Evolutionary conservation across 2,329 filamentous ascomycete genomes (phyloP).

Genomic region (Xylariaceae sp.): DNA sequence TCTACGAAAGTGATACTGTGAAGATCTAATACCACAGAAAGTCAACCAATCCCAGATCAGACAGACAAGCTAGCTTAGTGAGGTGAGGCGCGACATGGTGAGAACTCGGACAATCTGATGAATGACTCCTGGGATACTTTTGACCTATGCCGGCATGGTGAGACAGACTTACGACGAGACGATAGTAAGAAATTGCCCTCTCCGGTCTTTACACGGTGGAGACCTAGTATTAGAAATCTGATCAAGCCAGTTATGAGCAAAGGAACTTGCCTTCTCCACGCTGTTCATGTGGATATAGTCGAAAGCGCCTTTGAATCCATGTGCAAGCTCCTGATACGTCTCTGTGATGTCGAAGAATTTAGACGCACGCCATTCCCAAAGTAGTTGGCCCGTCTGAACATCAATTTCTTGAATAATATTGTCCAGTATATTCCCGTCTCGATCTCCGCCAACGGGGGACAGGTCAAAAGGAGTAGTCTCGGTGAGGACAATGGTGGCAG

Average conservation of each 20-base stretch:
- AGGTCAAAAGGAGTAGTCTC: slow-evolving; percentile 16
- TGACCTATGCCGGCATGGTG: too few species aligned
- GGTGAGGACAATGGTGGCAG: slow-evolving; percentile 21
- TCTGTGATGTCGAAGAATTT: slow-evolving; percentile 12
- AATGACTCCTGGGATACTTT: too few species aligned
- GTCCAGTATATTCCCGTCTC: slow-evolving; percentile 11
- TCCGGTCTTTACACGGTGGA: slow-evolving; percentile 3
- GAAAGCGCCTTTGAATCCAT: neutral
- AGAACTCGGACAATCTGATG: too few species aligned
- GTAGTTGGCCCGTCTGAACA: slow-evolving; percentile 13
- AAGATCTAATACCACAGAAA: neutral
- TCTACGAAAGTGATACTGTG: slow-evolving; percentile 13
- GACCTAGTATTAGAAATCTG: neutral
- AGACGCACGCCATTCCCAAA: slow-evolving; percentile 18
- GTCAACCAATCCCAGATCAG: too few species aligned
- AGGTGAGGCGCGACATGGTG: too few species aligned
- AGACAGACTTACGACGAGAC: slow-evolving; percentile 1
- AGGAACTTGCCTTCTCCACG: slow-evolving; percentile 11
- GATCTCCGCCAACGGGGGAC: slow-evolving; percentile 10
- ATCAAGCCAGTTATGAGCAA: too few species aligned
- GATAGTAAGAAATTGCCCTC: slow-evolving; percentile 20
- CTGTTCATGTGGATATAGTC: slow-evolving; percentile 21
- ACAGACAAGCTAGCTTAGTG: too few species aligned
- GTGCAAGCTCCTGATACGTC: slow-evolving; percentile 10
- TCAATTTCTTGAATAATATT: slow-evolving; percentile 20